A percentile compares a stretch with the other conserved stretches of the same genome.
phyloP scores from a whole-genome alignment of 331 rosid genomes.

The Pyrus hybrid region DNA sequence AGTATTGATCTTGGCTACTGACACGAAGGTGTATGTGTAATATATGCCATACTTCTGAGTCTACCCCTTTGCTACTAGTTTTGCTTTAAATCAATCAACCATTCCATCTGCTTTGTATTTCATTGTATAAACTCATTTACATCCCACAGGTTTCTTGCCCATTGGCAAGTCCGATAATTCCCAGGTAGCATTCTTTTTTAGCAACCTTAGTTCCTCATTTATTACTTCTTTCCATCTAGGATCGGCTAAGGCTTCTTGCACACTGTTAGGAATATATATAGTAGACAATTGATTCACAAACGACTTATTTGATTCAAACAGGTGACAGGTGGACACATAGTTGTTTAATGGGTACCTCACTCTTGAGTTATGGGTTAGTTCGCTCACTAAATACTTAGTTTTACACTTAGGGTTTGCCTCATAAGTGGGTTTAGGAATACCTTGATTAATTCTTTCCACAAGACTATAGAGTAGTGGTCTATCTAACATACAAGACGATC shows the following conservation, averaged over 20 bases:
- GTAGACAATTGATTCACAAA: neutral
- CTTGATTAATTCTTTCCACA: rapidly evolving
- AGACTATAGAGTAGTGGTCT: neutral
- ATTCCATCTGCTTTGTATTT: too few relatives aligned
- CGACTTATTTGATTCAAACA: too few relatives aligned
- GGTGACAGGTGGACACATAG: neutral
- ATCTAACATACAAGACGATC: too few relatives aligned
- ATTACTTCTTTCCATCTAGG: neutral
- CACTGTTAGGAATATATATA: neutral
- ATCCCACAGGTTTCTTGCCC: neutral
- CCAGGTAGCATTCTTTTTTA: neutral
- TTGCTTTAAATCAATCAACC: too few relatives aligned
- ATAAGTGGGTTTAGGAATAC: neutral
- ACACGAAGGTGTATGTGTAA: too few relatives aligned
- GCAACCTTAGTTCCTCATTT: neutral
- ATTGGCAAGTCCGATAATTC: neutral
- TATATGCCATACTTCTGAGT: too few relatives aligned
- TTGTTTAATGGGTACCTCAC: neutral
- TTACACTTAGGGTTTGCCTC: neutral
- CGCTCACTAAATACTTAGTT: neutral
- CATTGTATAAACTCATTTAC: too few relatives aligned
- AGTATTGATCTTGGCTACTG: too few relatives aligned
- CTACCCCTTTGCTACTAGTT: too few relatives aligned
- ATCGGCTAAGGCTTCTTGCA: neutral
- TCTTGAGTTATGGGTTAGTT: neutral